Percentiles rank a stretch among this genome's conserved stretches.
phyloP scores from a whole-genome alignment of 768 basidiomycete genomes.

The Suillus lakei region DNA sequence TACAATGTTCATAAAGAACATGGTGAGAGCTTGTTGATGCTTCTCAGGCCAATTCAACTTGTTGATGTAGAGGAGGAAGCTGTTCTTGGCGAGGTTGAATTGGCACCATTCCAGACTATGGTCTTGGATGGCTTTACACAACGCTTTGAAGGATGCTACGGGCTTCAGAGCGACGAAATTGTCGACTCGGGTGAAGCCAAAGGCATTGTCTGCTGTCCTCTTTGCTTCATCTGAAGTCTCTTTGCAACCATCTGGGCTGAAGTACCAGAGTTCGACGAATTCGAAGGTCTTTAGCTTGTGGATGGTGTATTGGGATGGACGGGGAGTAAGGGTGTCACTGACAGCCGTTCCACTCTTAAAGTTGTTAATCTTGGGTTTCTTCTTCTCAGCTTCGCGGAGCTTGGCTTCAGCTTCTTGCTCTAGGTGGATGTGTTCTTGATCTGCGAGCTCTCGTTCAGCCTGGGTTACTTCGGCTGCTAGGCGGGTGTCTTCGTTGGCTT shows the following conservation, averaged over 20 bases:
- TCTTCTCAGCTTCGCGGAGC: no score
- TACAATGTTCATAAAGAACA: background rate
- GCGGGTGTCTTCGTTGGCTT: no score
- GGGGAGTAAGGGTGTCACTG: no score
- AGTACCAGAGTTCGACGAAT: conserved; percentile 18
- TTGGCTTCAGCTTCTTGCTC: no score
- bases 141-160: conserved; percentile 18
- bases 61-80: conserved; percentile 1
- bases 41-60: background rate
- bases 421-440: no score
- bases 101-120: conserved; percentile 22
- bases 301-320: conserved; percentile 10
- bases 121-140: conserved; percentile 14
- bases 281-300: conserved; percentile 10
- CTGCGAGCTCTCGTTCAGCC: no score
- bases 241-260: conserved; percentile 3
- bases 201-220: conserved; percentile 2
- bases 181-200: conserved; percentile 14
- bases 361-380: no score
- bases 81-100: conserved; percentile 20
- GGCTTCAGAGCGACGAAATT: conserved; percentile 16
- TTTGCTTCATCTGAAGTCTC: background rate
- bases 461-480: no score
- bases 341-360: no score
- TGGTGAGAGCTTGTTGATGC: background rate